Evolutionary conservation across 306 rosid genomes (phyloP).

Genomic region (Elaeagnus macrophylla): DNA sequence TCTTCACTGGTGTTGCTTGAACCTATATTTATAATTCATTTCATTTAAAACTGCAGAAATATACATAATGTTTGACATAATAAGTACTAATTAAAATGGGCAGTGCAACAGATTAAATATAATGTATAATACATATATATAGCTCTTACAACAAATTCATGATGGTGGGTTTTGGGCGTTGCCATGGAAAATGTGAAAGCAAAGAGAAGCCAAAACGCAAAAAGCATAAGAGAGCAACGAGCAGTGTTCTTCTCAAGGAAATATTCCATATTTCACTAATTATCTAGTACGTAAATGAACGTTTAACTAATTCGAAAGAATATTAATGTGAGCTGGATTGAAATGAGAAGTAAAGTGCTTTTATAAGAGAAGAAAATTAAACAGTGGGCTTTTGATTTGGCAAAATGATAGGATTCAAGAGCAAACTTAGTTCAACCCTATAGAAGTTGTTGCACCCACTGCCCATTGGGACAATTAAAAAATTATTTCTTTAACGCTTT

Average conservation of each 20-base stretch:
- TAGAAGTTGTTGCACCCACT: conserved; percentile 89
- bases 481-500: conserved; percentile 38
- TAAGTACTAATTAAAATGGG: background rate
- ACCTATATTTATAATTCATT: conserved; percentile 27
- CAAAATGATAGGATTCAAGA: conserved; percentile 23
- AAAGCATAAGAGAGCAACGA: conserved; percentile 16
- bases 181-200: conserved; percentile 44
- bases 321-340: conserved; percentile 13
- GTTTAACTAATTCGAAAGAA: background rate
- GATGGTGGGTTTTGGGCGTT: conserved; percentile 47
- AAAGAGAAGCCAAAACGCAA: conserved; percentile 46
- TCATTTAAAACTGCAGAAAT: background rate
- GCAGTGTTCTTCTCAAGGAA: conserved; percentile 16
- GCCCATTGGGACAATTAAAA: conserved; percentile 15
- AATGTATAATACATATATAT: background rate
- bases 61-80: background rate
- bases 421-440: conserved; percentile 46
- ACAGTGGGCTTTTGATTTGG: conserved; percentile 25
- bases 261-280: conserved; percentile 25
- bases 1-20: conserved; percentile 91
- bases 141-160: conserved; percentile 61
- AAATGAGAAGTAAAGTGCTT: conserved; percentile 17
- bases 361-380: conserved; percentile 31
- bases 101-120: background rate
- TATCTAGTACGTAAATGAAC: background rate